Evolutionary conservation across 371 early-diverging fungal species (phyloP), one percentile per base, ranked within the genome.

Genomic region (Amoeboradix gromovi): DNA sequence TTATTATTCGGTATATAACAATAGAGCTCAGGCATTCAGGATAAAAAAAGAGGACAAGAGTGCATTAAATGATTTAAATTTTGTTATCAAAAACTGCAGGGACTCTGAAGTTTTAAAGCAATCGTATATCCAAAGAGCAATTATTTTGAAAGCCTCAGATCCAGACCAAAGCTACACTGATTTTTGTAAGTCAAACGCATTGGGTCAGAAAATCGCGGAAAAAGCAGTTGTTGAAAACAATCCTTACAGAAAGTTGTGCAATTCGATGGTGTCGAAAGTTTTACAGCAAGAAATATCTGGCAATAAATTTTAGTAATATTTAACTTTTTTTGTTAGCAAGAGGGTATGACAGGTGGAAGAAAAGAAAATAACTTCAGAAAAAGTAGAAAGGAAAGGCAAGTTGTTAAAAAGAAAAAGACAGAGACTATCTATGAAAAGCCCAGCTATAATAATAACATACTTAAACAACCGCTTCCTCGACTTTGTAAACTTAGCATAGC

Each of bases 401-500:
- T 22, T 12, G 22, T 12, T 5, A 48, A 48, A 22, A 48, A 22
- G 22, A 5, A 48, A 12, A n/a, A n/a, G n/a, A n/a, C n/a, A n/a
- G n/a, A n/a, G n/a, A n/a, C n/a, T n/a, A n/a, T n/a, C n/a, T 48
- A 12, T 48, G 48, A 48, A 12, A 48, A 22, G 22, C 48, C 48
- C 22, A 48, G 22, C 22, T 48, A 48, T 22, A 48, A 48, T 48
- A 22, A 48, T 48, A 48, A 48, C 48, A 22, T 12, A 5, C 48
- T 48, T 12, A 48, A 48, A 48, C 48, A 48, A 48, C 48, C 48
- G 5, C 5, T 48, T 48, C 48, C 48, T 22, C 5, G 48, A 48
- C 5, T 12, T 12, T 12, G 12, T 12, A 48, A 48, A 5, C 48
- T 48, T 12, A 48, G 48, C 31, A 71, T 87, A 17, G 87, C 87